Base-by-base conservation (phyloP, 306 rosid genomes). In the Luffa acutangula region DNA sequence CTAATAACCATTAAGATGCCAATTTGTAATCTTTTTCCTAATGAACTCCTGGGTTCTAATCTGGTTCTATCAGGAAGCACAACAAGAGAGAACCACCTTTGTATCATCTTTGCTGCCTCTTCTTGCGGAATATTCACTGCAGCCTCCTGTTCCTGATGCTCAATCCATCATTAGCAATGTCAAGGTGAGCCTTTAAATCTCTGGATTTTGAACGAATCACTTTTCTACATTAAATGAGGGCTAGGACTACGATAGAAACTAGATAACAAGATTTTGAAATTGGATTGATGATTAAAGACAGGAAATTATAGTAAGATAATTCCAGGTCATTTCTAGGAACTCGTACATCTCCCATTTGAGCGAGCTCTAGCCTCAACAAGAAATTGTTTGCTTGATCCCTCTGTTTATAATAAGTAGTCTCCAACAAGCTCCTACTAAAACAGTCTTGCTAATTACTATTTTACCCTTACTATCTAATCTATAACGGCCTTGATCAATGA, bases 151-250 rank as follows among this genome's bases (percentile, higher is more conserved):
- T 77, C 82, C 84, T 75, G 99, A 95, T 86, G 99, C 98, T 33
- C 98, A 90, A 77, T 90, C 99, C 10, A 93, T 93, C 85, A 91
- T 89, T 76, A 91, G 96, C 87, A 95, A 89, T 84, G 91, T 95
- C 82, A 91, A 94, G 98, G 98, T 94, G 81, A 80, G 81, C 77
- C 78, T 84, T 78, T 49, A 66, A 64, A 17, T 53, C 11, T 67
- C 10, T 52, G 71, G 57, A 36, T 31, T 60, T 51, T 65, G 18
- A 17, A 65, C 37, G 15, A 41, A 15, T 39, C 6, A 52, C 13
- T 36, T 18, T 42, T 15, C 31, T 63, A 13, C 31, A 6, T 70
- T 20, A 69, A 7, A 4, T 0, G 54, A 69, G 49, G 75, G 14
- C 31, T 25, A 8, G 10, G 75, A 42, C 75, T 67, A 18, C 4